A percentile compares a stretch with the other conserved stretches of the same genome.
Evolutionary conservation across 352 stramenopile species (phyloP).

Genomic region (Stramenopiles sp.): DNA sequence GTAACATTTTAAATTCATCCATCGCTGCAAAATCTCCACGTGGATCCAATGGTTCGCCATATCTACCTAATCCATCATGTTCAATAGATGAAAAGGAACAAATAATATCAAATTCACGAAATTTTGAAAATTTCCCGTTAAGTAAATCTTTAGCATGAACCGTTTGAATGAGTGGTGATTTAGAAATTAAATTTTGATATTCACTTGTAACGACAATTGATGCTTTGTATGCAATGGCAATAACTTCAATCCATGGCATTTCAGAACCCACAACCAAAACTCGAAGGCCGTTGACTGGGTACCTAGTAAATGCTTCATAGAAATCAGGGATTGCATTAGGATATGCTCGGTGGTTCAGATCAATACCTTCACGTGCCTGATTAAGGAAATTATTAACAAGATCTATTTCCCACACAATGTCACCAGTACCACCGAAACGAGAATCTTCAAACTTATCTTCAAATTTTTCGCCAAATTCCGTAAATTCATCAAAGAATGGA

Average conservation of each 20-base stretch:
- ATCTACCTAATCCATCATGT: conserved; percentile 29
- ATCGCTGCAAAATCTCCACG: conserved; percentile 25
- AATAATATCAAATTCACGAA: conserved; percentile 11
- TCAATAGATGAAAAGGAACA: conserved; percentile 22
- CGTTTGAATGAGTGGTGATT: conserved; percentile 6
- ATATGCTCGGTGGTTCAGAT: no score
- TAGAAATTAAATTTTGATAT: conserved; percentile 11
- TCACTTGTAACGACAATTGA: neutral
- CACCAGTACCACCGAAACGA: no score
- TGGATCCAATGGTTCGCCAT: conserved; percentile 25
- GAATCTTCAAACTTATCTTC: no score
- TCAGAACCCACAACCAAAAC: conserved; percentile 6
- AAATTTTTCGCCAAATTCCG: no score
- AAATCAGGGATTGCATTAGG: no score
- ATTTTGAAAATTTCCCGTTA: neutral
- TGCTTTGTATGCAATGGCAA: conserved; percentile 8
- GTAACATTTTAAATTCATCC: conserved; percentile 16
- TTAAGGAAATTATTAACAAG: no score
- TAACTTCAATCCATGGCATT: neutral
- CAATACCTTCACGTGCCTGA: no score
- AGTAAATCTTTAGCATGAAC: neutral
- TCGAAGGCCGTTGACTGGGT: neutral
- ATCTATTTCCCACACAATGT: no score
- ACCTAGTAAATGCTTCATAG: no score
- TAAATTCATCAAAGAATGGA: no score